Evolutionary conservation across 208 protist genomes (phyloP).

Genomic region (Acanthamoeba rhysodes): DNA sequence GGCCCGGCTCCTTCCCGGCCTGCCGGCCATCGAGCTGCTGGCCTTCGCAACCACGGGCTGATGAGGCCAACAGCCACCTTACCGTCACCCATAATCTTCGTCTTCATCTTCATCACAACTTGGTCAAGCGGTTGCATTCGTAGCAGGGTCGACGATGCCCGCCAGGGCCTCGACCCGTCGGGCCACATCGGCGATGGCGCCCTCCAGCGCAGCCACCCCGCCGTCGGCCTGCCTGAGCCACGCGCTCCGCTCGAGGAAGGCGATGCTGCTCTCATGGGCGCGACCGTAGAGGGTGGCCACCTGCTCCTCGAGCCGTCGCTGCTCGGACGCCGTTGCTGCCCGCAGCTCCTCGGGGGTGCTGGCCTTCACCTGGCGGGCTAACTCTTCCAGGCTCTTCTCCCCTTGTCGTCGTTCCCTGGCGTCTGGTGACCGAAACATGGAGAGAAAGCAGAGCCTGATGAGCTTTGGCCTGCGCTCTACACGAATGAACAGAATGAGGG

Average conservation of each 20-base stretch:
- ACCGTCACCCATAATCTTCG: too few relatives aligned
- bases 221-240: not conserved
- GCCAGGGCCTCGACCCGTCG: not conserved
- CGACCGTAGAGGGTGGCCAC: not conserved
- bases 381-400: not conserved
- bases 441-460: not conserved
- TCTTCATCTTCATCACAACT: too few relatives aligned
- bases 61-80: too few relatives aligned
- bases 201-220: not conserved
- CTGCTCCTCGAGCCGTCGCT: not conserved
- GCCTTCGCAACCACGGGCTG: not conserved
- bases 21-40: not conserved
- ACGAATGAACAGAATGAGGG: too few relatives aligned
- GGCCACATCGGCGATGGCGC: not conserved
- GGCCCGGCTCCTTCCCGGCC: not conserved
- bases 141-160: not conserved
- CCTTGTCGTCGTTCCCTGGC: not conserved
- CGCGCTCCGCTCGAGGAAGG: not conserved
- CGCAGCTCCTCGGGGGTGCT: slow-evolving; percentile 16
- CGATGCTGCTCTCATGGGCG: slow-evolving; percentile 15
- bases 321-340: not conserved
- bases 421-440: not conserved
- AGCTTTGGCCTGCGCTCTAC: not conserved
- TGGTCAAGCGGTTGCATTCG: too few relatives aligned
- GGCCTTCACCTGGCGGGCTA: not conserved